phyloP scores from a whole-genome alignment of 495 filamentous ascomycete genomes.

The Neurospora sp. region DNA sequence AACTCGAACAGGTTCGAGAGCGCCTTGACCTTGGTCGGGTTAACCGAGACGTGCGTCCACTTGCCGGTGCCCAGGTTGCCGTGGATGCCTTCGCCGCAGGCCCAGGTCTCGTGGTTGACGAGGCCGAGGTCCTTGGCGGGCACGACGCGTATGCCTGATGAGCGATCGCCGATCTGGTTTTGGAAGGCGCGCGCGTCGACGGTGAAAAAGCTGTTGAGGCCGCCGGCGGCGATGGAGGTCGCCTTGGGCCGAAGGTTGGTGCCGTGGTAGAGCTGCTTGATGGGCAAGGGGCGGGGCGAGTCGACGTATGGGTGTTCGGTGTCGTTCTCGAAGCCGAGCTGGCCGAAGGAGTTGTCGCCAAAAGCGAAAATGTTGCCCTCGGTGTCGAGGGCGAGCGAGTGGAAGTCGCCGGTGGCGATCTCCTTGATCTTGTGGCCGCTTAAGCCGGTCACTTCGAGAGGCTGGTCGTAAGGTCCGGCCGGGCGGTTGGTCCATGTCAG shows the following conservation, averaged over 20 bases:
- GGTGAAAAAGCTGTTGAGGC: slow-evolving; percentile 74
- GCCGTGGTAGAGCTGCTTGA: slow-evolving; percentile 60
- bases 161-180: not conserved
- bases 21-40: slow-evolving; percentile 71
- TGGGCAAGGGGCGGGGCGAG: slow-evolving; percentile 55
- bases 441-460: slow-evolving; percentile 52
- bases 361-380: slow-evolving; percentile 76
- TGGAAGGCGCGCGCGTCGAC: slow-evolving; percentile 57
- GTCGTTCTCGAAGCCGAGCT: slow-evolving; percentile 67
- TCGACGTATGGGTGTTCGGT: slow-evolving; percentile 52
- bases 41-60: slow-evolving; percentile 80
- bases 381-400: slow-evolving; percentile 67
- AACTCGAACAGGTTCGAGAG: slow-evolving; percentile 78
- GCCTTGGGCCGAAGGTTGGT: slow-evolving; percentile 48
- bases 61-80: slow-evolving; percentile 76
- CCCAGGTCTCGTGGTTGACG: slow-evolving; percentile 66
- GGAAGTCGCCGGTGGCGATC: slow-evolving; percentile 78
- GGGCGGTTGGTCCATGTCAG: slow-evolving; percentile 72
- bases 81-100: slow-evolving; percentile 75
- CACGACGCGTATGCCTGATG: not conserved
- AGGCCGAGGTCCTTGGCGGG: slow-evolving; percentile 35
- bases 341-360: slow-evolving; percentile 82
- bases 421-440: slow-evolving; percentile 50
- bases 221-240: slow-evolving; percentile 73
- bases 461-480: slow-evolving; percentile 64